These are phyloP conservation scores for Entomortierella chlamydospora DNA, from an alignment of 192 early-diverging fungal species.

Conservation along the genomic window DNA sequence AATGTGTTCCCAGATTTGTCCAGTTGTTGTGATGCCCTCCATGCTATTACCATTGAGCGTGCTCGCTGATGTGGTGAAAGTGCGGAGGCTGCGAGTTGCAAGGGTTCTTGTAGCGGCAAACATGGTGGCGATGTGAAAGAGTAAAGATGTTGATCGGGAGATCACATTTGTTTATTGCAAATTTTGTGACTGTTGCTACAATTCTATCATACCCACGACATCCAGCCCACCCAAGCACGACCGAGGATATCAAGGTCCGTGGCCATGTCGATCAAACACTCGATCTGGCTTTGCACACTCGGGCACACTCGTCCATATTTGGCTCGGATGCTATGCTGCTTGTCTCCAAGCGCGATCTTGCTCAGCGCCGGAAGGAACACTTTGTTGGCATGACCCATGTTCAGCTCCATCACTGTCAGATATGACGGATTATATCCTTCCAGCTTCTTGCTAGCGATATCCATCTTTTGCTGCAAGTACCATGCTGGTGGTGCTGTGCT, in stretches of 20 bases:
- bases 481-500: constrained; percentile 63
- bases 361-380: constrained; percentile 59
- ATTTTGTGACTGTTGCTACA: background rate
- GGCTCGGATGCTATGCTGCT: constrained; percentile 58
- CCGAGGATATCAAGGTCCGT: constrained; percentile 78
- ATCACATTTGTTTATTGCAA: constrained; percentile 13
- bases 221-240: constrained; percentile 76
- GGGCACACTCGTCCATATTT: constrained; percentile 55
- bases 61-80: constrained; percentile 37
- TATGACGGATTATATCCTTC: constrained; percentile 76
- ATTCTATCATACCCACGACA: constrained; percentile 21
- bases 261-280: constrained; percentile 80
- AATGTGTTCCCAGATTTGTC: background rate
- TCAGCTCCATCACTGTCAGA: constrained; percentile 67
- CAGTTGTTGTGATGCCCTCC: background rate
- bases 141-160: constrained; percentile 4
- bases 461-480: constrained; percentile 83
- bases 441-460: constrained; percentile 76
- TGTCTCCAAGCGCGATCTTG: constrained; percentile 65
- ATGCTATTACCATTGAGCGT: constrained; percentile 30
- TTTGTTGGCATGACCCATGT: constrained; percentile 70
- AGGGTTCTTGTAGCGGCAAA: constrained; percentile 39
- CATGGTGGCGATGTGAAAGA: constrained; percentile 20
- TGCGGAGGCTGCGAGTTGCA: constrained; percentile 26
- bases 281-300: constrained; percentile 72